Conservation (phyloP, 768 basidiomycete genomes). For the Scleroderma bovista region DNA sequence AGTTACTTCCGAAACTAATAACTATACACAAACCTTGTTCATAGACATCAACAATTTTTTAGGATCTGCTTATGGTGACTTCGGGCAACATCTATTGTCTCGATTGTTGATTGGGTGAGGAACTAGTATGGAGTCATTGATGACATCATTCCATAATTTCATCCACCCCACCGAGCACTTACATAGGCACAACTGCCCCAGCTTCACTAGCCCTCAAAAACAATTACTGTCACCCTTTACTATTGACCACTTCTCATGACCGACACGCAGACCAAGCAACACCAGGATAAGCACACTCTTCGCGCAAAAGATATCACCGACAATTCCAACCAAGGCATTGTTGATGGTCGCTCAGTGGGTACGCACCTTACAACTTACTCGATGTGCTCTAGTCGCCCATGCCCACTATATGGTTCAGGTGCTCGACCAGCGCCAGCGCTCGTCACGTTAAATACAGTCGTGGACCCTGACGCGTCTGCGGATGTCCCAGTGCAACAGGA, state of each 20-base stretch:
- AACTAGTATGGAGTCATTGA: too few relatives aligned
- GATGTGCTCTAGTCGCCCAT: neutral
- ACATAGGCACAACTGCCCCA: too few relatives aligned
- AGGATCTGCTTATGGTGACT: neutral
- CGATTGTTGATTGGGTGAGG: too few relatives aligned
- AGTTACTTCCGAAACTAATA: too few relatives aligned
- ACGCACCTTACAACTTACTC: neutral
- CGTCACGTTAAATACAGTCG: constrained; percentile 23
- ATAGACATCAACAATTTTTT: too few relatives aligned
- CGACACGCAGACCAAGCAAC: constrained; percentile 6
- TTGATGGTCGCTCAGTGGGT: constrained; percentile 18
- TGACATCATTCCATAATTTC: neutral
- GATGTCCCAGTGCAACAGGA: constrained; percentile 6
- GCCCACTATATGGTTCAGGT: constrained; percentile 3
- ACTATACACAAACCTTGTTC: too few relatives aligned
- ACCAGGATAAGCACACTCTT: constrained; percentile 15
- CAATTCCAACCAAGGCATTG: constrained; percentile 15
- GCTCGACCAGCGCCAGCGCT: constrained; percentile 10
- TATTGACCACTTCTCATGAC: constrained; percentile 1
- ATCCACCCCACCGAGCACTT: neutral
- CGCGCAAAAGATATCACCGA: constrained; percentile 13
- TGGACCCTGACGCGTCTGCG: constrained; percentile 29
- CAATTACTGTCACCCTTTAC: too few relatives aligned
- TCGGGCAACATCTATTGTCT: neutral
- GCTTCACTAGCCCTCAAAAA: too few relatives aligned